Percentiles rank a stretch among this genome's conserved stretches.
Evolutionary conservation across 2,329 filamentous ascomycete species (phyloP).

Genomic region (Daldinia sp.): DNA sequence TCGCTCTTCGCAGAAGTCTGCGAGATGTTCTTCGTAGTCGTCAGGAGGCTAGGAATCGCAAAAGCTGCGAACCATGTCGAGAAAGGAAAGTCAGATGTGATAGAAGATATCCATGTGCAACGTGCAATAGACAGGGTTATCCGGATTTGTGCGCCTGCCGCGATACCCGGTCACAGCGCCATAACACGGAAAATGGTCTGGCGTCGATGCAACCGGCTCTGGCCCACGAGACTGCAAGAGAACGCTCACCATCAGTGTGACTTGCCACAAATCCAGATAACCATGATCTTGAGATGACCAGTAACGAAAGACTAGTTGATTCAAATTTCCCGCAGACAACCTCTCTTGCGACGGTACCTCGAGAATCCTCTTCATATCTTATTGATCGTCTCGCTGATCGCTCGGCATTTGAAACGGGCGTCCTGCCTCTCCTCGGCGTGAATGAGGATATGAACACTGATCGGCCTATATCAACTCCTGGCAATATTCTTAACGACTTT

Average conservation of each 20-base stretch:
- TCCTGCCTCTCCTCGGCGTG: neutral
- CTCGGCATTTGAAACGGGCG: neutral
- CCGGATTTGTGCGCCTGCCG: neutral
- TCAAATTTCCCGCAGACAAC: neutral
- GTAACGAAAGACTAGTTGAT: neutral
- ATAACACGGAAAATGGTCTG: neutral
- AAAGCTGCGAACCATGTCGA: constrained; percentile 1
- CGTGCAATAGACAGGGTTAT: neutral
- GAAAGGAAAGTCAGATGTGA: constrained; percentile 5
- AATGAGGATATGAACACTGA: neutral
- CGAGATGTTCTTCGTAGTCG: neutral
- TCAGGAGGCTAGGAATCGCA: constrained; percentile 7
- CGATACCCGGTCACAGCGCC: neutral
- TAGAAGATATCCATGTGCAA: neutral
- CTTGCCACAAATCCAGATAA: neutral
- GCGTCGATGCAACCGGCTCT: neutral
- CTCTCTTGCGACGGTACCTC: neutral
- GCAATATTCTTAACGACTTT: neutral
- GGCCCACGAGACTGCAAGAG: neutral
- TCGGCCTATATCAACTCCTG: neutral
- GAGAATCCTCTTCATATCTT: constrained; percentile 7
- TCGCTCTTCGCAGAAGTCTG: neutral
- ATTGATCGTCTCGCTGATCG: neutral
- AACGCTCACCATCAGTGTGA: neutral
- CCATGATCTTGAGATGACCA: neutral